Evolutionary conservation across 75 land plant genomes (phyloP).

Genomic region (Larix kaempferi): DNA sequence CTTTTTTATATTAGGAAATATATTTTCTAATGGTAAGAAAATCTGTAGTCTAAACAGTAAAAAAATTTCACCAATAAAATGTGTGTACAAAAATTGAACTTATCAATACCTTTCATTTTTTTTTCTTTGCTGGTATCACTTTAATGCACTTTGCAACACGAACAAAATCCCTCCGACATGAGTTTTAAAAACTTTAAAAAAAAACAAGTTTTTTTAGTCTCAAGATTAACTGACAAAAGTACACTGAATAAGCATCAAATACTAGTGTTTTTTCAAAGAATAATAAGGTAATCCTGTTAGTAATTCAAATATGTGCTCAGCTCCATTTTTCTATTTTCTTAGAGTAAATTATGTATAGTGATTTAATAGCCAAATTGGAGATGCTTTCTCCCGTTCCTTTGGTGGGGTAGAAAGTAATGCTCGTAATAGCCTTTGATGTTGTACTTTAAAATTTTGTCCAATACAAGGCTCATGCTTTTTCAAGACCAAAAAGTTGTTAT

Average conservation of each 20-base stretch:
- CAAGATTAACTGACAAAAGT: background rate
- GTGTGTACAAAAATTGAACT: background rate
- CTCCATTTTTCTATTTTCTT: too few species aligned
- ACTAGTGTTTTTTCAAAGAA: background rate
- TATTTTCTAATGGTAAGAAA: background rate
- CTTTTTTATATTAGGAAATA: background rate
- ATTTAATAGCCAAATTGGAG: too few species aligned
- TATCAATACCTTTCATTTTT: background rate
- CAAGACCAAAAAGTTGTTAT: too few species aligned
- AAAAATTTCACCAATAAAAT: background rate
- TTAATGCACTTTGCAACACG: background rate
- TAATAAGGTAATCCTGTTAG: background rate
- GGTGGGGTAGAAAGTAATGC: too few species aligned
- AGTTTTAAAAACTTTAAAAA: background rate
- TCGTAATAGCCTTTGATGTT: too few species aligned
- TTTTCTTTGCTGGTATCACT: conserved; percentile 1
- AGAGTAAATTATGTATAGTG: too few species aligned
- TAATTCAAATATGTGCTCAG: too few species aligned
- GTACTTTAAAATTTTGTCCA: too few species aligned
- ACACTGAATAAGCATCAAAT: background rate
- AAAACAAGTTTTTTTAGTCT: background rate
- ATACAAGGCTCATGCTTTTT: too few species aligned
- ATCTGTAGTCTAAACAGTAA: background rate
- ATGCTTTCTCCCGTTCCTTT: too few species aligned
- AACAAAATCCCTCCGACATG: background rate